These are phyloP conservation scores for Coemansia sp. DNA, from an alignment of 192 early-diverging fungal species.

Conservation along the genomic window DNA sequence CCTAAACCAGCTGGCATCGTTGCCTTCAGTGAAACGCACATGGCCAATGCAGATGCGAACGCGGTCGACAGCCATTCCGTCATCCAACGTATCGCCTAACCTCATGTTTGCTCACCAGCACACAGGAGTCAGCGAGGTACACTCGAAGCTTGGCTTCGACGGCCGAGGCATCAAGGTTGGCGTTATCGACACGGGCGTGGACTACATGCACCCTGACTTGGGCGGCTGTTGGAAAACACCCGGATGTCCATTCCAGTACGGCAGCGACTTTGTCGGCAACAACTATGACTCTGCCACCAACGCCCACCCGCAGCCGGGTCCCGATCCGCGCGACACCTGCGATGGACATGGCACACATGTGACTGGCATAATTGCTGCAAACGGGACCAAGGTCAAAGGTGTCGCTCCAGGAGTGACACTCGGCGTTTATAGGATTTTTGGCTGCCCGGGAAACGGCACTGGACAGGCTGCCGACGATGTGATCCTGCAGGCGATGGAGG, in stretches of 20 bases:
- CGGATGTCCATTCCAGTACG: conserved; percentile 64
- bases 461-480: conserved; percentile 67
- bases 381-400: conserved; percentile 68
- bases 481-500: conserved; percentile 75
- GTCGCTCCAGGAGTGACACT: conserved; percentile 83
- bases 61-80: conserved; percentile 41
- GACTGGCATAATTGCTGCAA: conserved; percentile 73
- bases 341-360: conserved; percentile 70
- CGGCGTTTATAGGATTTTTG: conserved; percentile 81
- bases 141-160: conserved; percentile 57
- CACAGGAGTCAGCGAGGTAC: conserved; percentile 61
- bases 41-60: conserved; percentile 55
- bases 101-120: conserved; percentile 59
- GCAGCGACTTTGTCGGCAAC: conserved; percentile 66
- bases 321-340: conserved; percentile 63
- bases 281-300: conserved; percentile 45
- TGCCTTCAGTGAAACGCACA: conserved; percentile 40
- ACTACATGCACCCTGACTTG: conserved; percentile 55
- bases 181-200: conserved; percentile 55
- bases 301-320: conserved; percentile 49
- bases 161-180: conserved; percentile 64
- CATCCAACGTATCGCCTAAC: conserved; percentile 43
- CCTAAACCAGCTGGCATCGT: conserved; percentile 30
- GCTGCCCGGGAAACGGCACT: conserved; percentile 68
- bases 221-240: conserved; percentile 60